Conservation (phyloP, 2,329 filamentous ascomycete species). For the Knoxdaviesia proteae region DNA sequence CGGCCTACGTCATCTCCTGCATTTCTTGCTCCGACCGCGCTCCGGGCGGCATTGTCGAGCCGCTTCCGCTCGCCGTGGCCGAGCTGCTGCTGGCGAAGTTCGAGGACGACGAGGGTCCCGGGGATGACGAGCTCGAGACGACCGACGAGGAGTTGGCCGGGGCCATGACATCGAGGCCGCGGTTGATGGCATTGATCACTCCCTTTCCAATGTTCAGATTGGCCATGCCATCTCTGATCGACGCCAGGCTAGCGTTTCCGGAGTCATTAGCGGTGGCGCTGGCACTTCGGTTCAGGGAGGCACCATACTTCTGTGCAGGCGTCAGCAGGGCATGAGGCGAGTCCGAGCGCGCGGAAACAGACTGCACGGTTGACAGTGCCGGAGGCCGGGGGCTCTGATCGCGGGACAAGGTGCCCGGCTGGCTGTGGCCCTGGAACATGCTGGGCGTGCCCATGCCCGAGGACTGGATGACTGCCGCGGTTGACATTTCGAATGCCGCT, state of each 20-base stretch:
- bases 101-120: no score
- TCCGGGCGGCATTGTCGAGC: conserved; percentile 7
- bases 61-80: no score
- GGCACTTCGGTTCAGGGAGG: conserved; percentile 20
- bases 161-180: no score
- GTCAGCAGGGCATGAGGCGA: conserved; percentile 31
- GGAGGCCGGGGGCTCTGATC: conserved; percentile 17
- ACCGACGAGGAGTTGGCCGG: no score
- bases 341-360: conserved; percentile 38
- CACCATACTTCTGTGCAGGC: conserved; percentile 8
- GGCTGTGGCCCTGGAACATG: conserved; percentile 9
- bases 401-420: conserved; percentile 8
- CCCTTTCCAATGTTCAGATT: conserved; percentile 27
- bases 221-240: conserved; percentile 25
- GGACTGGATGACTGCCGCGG: no score
- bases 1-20: conserved; percentile 24
- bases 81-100: no score
- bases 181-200: conserved; percentile 10
- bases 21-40: conserved; percentile 19
- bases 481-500: no score
- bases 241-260: conserved; percentile 12
- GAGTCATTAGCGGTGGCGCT: conserved; percentile 23
- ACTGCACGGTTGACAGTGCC: conserved; percentile 19
- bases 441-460: conserved; percentile 8
- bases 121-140: no score